Evolutionary conservation across 768 basidiomycete species (phyloP), one percentile per base, ranked within the genome.

Genomic region (Mycena polygramma): DNA sequence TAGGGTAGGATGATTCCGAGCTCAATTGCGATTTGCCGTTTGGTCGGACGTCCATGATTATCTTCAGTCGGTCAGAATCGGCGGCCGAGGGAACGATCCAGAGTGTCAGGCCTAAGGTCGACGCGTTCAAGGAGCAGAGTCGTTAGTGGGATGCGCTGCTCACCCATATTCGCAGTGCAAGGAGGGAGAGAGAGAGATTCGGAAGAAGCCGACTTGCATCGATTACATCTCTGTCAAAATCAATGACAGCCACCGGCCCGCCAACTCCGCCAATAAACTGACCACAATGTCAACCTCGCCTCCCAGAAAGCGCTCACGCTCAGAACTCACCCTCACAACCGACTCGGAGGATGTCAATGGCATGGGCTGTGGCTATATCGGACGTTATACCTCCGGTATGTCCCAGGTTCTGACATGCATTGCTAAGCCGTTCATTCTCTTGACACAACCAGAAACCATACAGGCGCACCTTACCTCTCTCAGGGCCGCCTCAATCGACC

Each of bases 51-150:
- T 73, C 72, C 87, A 94, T 91, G 65, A 87, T 73, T 14, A 74
- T 79, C 71, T 80, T 77, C 26, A 94, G 82, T 43, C 78, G 81
- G 20, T 79, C 69, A 4, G 86, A 80, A 70, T 88, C 85, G 11
- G 75, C 63, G n/a, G 77, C 71, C 19, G 82, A 75, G 7, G 93
- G 91, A 17, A 94, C 89, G 37, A 95, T 85, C 93, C 93, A 95
- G 5, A 94, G 80, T 17, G 91, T 82, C 57, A 89, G 74, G 15
- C 90, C 91, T 92, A 72, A 15, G 24, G 7, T 55, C 17, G 52
- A 17, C 14, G 54, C 5, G 10, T 39, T 37, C 36, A 55, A 22
- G 36, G 30, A 30, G 11, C 37, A 39, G 14, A 22, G 10, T n/a
- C 22, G n/a, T 17, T 8, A 20, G 5, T 20, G 15, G 22, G 5